Evolutionary conservation across 768 basidiomycete genomes (phyloP).

Genomic region (Suillus paluster): DNA sequence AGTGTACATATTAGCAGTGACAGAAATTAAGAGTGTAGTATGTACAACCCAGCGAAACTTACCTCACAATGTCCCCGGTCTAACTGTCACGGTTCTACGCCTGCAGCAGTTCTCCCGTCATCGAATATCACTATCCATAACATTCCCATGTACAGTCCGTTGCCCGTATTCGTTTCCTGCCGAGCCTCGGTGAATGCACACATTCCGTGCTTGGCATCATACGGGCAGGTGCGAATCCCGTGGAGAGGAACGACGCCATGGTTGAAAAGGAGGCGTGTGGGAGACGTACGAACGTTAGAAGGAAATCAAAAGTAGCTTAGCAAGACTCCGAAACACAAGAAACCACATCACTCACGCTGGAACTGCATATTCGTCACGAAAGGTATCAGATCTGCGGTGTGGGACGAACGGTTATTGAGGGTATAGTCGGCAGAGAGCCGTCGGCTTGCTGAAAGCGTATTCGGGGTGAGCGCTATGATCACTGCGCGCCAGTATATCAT

Average conservation of each 20-base stretch:
- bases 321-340: slow-evolving; percentile 1
- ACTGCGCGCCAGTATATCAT: slow-evolving; percentile 44
- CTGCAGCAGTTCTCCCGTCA: neutral
- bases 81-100: no score
- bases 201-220: slow-evolving; percentile 59
- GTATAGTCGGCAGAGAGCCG: slow-evolving; percentile 79
- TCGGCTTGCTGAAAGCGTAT: slow-evolving; percentile 70
- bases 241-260: slow-evolving; percentile 85
- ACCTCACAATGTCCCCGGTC: neutral
- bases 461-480: slow-evolving; percentile 83
- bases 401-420: slow-evolving; percentile 72
- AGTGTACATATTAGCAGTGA: neutral
- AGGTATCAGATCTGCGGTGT: slow-evolving; percentile 75
- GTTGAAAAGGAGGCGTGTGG: no score
- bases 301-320: neutral
- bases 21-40: neutral
- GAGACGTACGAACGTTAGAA: no score
- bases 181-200: slow-evolving; percentile 78
- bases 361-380: slow-evolving; percentile 90
- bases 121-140: slow-evolving; percentile 47
- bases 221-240: slow-evolving; percentile 72
- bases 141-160: slow-evolving; percentile 84
- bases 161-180: slow-evolving; percentile 61
- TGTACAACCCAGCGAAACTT: neutral
- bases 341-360: slow-evolving; percentile 66